Evolutionary conservation across 2,329 filamentous ascomycete genomes (phyloP), one percentile per base, ranked within the genome.

Genomic region (Monilinia fructicola): DNA sequence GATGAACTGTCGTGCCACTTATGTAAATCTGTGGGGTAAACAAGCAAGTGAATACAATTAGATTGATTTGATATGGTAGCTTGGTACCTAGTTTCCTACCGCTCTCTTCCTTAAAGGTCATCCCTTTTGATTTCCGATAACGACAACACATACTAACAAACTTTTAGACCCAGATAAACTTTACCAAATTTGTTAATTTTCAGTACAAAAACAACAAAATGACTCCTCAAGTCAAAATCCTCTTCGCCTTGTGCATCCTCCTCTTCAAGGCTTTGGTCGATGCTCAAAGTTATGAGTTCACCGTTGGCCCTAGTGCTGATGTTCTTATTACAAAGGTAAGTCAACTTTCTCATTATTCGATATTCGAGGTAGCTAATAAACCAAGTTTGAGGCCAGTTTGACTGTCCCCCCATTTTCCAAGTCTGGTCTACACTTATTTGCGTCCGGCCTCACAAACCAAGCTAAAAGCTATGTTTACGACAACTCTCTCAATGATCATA

Each of bases 371-470:
- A 38, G 14, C 44, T 61, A 21, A 63, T 4, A 26, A 38, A 10
- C 46, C 1, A n/a, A 73, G 71, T 71, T 69, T 31, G 65, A 69
- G 62, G 65, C 58, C 9, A 71, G 69, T 18, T 52, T 72, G 48
- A 63, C 67, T 4, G 70, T 73, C 5, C 72, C 72, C 21, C 52
- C 66, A 26, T 61, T 71, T 21, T 69, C 70, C 18, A 44, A 64
- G 21, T n/a, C 16, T 18, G 69, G 71, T 23, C 31, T 48, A 5
- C 69, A 71, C 55, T 64, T 53, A 14, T 44, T 72, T 2, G 70
- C 68, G 68, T 68, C 70, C 12, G 72, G 71, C 1, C 64, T 71
- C 38, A 65, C 70, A 31, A 73, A 71, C 12, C 59, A 68, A 26
- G 54, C 54, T 21, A 62, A 50, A 16, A 48, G 21, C 12, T 71